Base-by-base conservation (phyloP, 2,329 filamentous ascomycete species). In the Tolypocladium ophioglossoides region DNA sequence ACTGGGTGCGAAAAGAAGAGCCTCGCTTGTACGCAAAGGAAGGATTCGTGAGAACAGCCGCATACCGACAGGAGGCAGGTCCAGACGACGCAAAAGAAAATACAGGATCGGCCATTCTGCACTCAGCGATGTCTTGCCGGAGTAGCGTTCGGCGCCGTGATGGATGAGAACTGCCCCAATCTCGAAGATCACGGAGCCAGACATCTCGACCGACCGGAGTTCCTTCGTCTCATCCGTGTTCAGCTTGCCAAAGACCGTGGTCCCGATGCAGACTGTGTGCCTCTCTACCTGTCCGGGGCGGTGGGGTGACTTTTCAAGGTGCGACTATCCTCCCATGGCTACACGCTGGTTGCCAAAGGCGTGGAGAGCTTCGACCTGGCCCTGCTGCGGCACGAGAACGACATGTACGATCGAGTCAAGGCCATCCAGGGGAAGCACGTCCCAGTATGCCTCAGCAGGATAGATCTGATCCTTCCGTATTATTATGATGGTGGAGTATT, bases 281-380 rank as follows among this genome's bases (percentile, higher is more conserved):
- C 63, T 1, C 63, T 72, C 14, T 59, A 69, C 52, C 18, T 65
- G 4, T 60, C 57, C 14, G 63, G 67, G 2, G 44, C 62, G 14
- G 32, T 62, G 14, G 66, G 69, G 2, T 60, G 64, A 12, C 63
- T 73, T 44, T 72, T 71, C 56, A 72, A 73, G 58, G 27, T 73
- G 6, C 56, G 66, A 8, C 58, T 73, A 2, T 64, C 64, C 6
- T 62, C 63, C 49, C n/a, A n/a, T n/a, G n/a, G n/a, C n/a, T n/a
- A n/a, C n/a, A 70, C 64, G 38, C 61, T 72, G 32, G 63, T 73
- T 3, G 68, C 68, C n/a, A 73, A 74, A 59, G 70, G 67, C 4
- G 61, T 72, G 16, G 62, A 72, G 58, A 41, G 30, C 0, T 14
- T 50, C 7, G 50, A 68, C 49, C 24, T 55, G 1, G 20, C 6